These are phyloP conservation scores for Boletellus deceptivus DNA, from an alignment of 1,284 basidiomycete genomes.

Conservation along the genomic window DNA sequence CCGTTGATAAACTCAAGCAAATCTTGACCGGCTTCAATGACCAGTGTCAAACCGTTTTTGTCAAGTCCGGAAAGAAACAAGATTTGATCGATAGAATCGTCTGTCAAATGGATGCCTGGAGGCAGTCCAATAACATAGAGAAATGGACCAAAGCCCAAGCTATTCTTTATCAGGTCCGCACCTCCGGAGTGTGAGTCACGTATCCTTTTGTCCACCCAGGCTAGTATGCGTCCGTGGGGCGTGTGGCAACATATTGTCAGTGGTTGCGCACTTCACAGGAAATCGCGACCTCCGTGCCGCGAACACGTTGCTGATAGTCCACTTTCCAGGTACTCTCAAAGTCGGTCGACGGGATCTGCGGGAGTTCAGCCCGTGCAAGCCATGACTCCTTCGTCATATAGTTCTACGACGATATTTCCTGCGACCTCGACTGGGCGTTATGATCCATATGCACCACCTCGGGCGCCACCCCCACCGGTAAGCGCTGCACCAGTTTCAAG, in stretches of 20 bases:
- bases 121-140: slow-evolving; percentile 49
- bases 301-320: slow-evolving; percentile 17
- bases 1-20: slow-evolving; percentile 77
- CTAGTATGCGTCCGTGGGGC: slow-evolving; percentile 5
- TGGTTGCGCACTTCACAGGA: slow-evolving; percentile 6
- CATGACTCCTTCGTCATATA: slow-evolving; percentile 20
- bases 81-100: slow-evolving; percentile 76
- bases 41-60: slow-evolving; percentile 62
- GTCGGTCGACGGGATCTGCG: slow-evolving; percentile 22
- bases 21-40: slow-evolving; percentile 73
- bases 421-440: slow-evolving; percentile 43
- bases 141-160: slow-evolving; percentile 64
- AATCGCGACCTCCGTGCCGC: not conserved
- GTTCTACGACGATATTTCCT: slow-evolving; percentile 22
- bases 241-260: slow-evolving; percentile 12
- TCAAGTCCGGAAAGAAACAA: slow-evolving; percentile 80
- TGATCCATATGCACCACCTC: slow-evolving; percentile 62
- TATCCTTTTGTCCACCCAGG: slow-evolving; percentile 8
- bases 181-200: slow-evolving; percentile 56
- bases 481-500: slow-evolving; percentile 34
- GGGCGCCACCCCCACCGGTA: slow-evolving; percentile 41
- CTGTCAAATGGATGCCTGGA: slow-evolving; percentile 57
- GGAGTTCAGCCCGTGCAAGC: slow-evolving; percentile 29
- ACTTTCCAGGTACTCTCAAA: slow-evolving; percentile 26
- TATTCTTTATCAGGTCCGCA: slow-evolving; percentile 60